Conservation (phyloP, 225 moss, liverwort and hornwort species). For the Physcomitrellopsis africana region DNA sequence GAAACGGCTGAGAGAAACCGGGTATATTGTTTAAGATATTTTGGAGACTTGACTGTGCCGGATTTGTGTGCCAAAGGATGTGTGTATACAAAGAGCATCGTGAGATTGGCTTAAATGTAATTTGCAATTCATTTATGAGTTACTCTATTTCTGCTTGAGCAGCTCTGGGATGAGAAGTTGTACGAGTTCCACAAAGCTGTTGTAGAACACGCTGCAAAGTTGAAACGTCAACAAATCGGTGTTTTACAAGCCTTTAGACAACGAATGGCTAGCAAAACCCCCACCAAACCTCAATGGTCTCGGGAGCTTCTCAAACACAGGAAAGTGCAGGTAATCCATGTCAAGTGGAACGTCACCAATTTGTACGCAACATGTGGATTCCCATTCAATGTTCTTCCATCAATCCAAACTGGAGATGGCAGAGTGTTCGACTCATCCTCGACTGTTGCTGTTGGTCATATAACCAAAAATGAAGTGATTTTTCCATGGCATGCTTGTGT, state of each 20-base stretch:
- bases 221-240: slow-evolving; percentile 91
- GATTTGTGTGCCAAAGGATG: too few species aligned
- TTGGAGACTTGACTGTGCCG: neutral
- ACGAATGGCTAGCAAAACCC: slow-evolving; percentile 81
- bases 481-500: neutral
- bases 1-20: slow-evolving; percentile 74
- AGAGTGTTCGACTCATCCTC: too few species aligned
- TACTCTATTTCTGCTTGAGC: slow-evolving; percentile 17
- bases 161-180: slow-evolving; percentile 95
- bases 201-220: slow-evolving; percentile 91
- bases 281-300: slow-evolving; percentile 94
- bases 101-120: neutral
- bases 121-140: neutral
- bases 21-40: slow-evolving; percentile 22
- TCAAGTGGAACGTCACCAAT: neutral
- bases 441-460: too few species aligned
- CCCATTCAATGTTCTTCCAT: neutral
- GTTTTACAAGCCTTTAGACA: slow-evolving; percentile 84
- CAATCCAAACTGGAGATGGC: neutral
- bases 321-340: slow-evolving; percentile 78
- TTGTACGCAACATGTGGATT: neutral
- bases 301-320: slow-evolving; percentile 91
- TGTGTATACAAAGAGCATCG: too few species aligned
- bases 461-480: too few species aligned
- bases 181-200: slow-evolving; percentile 94